Base-by-base conservation (phyloP, 1,139 yeast species). In the Geotrichum aggregatum region DNA sequence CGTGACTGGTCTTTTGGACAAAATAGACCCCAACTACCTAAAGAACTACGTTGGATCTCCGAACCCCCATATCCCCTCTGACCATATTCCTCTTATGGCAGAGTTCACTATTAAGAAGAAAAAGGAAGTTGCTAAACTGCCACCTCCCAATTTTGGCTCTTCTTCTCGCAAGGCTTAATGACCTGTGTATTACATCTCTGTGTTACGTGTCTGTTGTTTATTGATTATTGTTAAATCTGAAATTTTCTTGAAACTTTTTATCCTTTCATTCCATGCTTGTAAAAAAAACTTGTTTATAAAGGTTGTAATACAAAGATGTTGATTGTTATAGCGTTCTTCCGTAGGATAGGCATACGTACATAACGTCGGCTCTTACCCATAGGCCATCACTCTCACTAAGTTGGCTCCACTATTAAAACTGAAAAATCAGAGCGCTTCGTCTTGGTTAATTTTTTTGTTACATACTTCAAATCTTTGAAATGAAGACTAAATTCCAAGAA, bases 21-120 rank as follows among this genome's bases (percentile, higher is more conserved):
- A 82, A 61, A 80, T 91, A 44, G 98, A 91, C 66, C 78, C 77
- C 51, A 84, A 83, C 6, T 92, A 92, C 67, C 76, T 84, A 43
- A 75, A 79, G 55, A 82, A 83, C 60, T 82, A 83, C 59, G 85
- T 92, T 65, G 99, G 98, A 8, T 83, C 92, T 69, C 99, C 99
- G 21, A 88, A 88, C 66, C 89, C 91, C 18, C 87, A 89, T 66
- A 85, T 86, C 72, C 97, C 98, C 34, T 87, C 96, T 44, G 98
- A 92, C 69, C 98, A 92, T 70, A 80, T 91, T 63, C 92, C 97
- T 16, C 74, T 91, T 59, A 78, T 89, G 54, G 76, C 92, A 28
- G 82, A 83, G 67, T 84, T 89, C 63, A 87, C 82, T 62, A 78
- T 88, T 64, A 82, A 82, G 67, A 84, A 81, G 66, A 63, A 63